These are phyloP conservation scores for Coemansia sp. DNA, from an alignment of 192 early-diverging fungal genomes.

Conservation along the genomic window DNA sequence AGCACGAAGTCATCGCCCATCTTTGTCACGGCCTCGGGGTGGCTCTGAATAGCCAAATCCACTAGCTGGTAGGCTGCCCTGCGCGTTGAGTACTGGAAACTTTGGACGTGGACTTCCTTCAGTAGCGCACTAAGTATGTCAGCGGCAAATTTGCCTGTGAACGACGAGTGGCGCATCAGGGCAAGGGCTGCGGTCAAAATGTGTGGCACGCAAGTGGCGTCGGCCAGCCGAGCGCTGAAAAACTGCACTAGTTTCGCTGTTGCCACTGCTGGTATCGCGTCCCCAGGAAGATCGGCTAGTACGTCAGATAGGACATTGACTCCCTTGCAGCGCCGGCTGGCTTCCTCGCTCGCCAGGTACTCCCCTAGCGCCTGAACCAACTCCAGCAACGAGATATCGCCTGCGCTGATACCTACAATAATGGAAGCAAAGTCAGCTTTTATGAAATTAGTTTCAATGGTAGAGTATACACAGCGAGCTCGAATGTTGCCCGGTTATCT, in stretches of 20 bases:
- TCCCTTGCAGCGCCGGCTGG: constrained; percentile 85
- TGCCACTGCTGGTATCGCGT: constrained; percentile 36
- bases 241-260: constrained; percentile 66
- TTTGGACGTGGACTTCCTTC: constrained; percentile 85
- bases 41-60: constrained; percentile 60
- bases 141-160: constrained; percentile 58
- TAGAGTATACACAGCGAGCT: not conserved
- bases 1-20: constrained; percentile 73
- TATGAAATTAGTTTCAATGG: not conserved
- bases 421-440: not conserved
- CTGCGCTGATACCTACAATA: constrained; percentile 36
- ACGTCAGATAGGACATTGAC: constrained; percentile 65
- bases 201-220: constrained; percentile 68
- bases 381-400: constrained; percentile 63
- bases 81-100: constrained; percentile 83
- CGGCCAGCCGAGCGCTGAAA: constrained; percentile 71
- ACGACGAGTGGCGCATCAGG: constrained; percentile 61
- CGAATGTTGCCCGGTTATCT: not conserved
- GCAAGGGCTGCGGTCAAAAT: constrained; percentile 63
- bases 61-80: constrained; percentile 72
- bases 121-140: constrained; percentile 63
- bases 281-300: constrained; percentile 47
- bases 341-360: constrained; percentile 77
- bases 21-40: constrained; percentile 58
- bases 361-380: constrained; percentile 80